These are phyloP conservation scores for Neurospora crassa DNA, from an alignment of 2,329 filamentous ascomycete genomes.

Conservation along the genomic window DNA sequence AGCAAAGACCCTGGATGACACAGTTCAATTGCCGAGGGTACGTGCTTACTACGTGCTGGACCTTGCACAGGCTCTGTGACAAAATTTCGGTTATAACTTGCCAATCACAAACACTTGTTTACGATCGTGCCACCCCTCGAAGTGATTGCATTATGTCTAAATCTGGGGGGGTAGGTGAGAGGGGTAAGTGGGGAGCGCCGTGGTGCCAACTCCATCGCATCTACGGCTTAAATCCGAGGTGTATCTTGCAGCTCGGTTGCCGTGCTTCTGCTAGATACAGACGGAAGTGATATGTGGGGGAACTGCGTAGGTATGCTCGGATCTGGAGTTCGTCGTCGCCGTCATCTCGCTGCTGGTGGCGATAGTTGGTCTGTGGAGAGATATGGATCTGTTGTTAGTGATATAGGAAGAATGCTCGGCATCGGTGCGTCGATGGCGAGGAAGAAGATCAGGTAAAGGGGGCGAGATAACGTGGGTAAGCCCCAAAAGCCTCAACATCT, in stretches of 20 bases:
- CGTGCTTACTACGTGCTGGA: not conserved
- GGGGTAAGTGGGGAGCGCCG: not conserved
- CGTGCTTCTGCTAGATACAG: not conserved
- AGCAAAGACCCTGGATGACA: not conserved
- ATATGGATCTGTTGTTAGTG: not conserved
- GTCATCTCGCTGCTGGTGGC: not conserved
- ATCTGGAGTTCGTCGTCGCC: not conserved
- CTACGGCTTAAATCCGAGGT: not conserved
- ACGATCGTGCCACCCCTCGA: not conserved
- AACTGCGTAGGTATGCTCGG: not conserved
- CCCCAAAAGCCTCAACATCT: not conserved
- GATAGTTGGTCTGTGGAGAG: not conserved
- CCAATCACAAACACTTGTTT: not conserved
- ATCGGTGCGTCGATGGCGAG: not conserved
- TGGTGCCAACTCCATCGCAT: not conserved
- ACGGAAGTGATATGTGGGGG: not conserved
- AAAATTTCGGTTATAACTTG: not conserved
- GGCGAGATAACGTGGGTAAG: not conserved
- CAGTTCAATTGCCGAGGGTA: not conserved
- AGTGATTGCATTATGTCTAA: not conserved
- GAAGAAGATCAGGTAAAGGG: not conserved
- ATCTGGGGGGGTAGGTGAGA: not conserved
- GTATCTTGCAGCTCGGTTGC: not conserved
- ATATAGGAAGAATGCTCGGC: not conserved
- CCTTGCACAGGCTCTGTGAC: not conserved